Percentiles rank a stretch among this genome's conserved stretches.
phyloP scores from a whole-genome alignment of 2,329 filamentous ascomycete genomes.

The Macrophomina pseudophaseolina region DNA sequence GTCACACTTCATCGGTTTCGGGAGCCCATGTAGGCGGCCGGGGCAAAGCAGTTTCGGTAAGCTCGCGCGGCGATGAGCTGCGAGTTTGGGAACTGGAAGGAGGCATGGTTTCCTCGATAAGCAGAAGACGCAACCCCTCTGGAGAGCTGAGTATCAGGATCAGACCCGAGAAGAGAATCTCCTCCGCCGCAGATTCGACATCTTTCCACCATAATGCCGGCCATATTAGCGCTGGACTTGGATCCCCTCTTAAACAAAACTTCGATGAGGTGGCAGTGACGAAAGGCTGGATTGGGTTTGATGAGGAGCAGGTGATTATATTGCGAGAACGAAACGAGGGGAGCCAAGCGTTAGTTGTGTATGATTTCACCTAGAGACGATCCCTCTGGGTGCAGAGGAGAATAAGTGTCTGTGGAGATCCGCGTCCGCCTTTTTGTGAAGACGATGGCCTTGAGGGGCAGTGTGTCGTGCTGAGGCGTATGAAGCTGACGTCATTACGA shows the following conservation, averaged over 20 bases:
- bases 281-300: slow-evolving; percentile 78
- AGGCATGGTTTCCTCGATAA: slow-evolving; percentile 56
- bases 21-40: slow-evolving; percentile 82
- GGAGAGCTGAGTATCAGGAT: slow-evolving; percentile 61
- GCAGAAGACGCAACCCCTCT: slow-evolving; percentile 48
- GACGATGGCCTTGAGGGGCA: neutral
- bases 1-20: slow-evolving; percentile 87
- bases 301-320: slow-evolving; percentile 90
- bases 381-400: neutral
- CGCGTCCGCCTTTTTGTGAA: neutral
- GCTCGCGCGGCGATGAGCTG: slow-evolving; percentile 68
- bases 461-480: slow-evolving; percentile 12
- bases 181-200: neutral
- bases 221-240: slow-evolving; percentile 40
- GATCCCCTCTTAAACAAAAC: slow-evolving; percentile 32
- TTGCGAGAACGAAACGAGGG: slow-evolving; percentile 73
- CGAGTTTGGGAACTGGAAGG: slow-evolving; percentile 91
- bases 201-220: slow-evolving; percentile 32
- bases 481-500: neutral
- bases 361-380: slow-evolving; percentile 74
- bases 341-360: slow-evolving; percentile 76
- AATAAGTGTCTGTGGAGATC: slow-evolving; percentile 4
- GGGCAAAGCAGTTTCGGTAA: slow-evolving; percentile 90
- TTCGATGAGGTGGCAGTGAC: slow-evolving; percentile 49
- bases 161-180: slow-evolving; percentile 44